Base-by-base conservation (phyloP, 139 green algal species). In the Tetradesmus lagerheimii region DNA sequence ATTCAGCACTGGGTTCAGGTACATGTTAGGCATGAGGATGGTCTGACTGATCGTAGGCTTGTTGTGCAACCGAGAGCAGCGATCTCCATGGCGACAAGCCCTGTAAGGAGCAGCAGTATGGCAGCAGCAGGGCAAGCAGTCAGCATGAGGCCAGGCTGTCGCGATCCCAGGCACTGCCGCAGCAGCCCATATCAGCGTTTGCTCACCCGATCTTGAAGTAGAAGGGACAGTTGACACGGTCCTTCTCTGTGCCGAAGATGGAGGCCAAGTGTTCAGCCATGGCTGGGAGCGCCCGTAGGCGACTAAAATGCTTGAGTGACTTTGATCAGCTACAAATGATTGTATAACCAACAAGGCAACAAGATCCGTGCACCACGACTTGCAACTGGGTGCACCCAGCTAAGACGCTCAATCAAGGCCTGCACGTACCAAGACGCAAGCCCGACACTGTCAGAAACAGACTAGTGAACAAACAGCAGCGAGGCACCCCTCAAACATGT, bases 181-280 rank as follows among this genome's bases (percentile, higher is more conserved):
- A 57, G 64, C 12, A 8, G 38, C 1, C 8, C 35, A 57, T 62
- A 31, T 4, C 27, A 1, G 29, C 29, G 20, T 5, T n/a, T 47
- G 31, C 89, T 89, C 83, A 96, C 96, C 97, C 93, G 78, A 99
- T 99, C 92, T 99, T 99, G 92, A 99, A 98, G 93, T 98, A 99
- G 91, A 99, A 99, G 0, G 97, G 97, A 88, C 97, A 99, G 90
- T 99, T 98, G 16, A 98, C 96, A 29, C 96, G 93, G 77, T 99
- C 97, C 95, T 99, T 99, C 90, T 99, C 98, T 16, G 98, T 99
- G 29, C 98, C 98, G 91, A 99, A 99, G 91, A 99, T 99, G 74
- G 92, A 97, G 0, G 98, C 98, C 18, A 99, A 87, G 87, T 99
- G 98, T 50, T 99, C 97, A 0, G 98, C 98, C 98, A 99, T 99